phyloP scores from a whole-genome alignment of 169 alveolate genomes.

The Ichthyophthirius multifiliis region DNA sequence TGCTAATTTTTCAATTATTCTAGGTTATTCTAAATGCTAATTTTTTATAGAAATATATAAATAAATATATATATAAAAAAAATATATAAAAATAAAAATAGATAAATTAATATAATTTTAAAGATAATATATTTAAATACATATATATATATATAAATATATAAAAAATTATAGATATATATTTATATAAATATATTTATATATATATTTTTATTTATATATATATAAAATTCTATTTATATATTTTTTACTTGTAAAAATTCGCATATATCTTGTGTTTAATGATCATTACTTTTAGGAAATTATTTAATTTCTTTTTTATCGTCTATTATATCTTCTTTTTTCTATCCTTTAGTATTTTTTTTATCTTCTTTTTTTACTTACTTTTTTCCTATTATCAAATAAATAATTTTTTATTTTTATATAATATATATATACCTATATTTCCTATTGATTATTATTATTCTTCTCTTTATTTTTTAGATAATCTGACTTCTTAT shows the following conservation, averaged over 20 bases:
- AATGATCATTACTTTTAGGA: conserved; percentile 69
- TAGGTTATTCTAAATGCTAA: conserved; percentile 65
- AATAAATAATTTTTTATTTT: not conserved
- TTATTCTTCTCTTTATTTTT: conserved; percentile 54
- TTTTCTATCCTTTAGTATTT: conserved; percentile 54
- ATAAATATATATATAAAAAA: too few species aligned
- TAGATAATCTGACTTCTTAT: conserved; percentile 49
- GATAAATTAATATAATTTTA: too few species aligned
- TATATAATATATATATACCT: not conserved
- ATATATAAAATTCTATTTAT: not conserved
- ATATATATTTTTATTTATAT: not conserved
- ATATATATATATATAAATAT: too few species aligned
- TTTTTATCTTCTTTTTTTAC: conserved; percentile 46
- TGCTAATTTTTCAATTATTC: conserved; percentile 55
- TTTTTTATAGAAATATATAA: too few species aligned
- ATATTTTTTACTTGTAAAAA: conserved; percentile 45
- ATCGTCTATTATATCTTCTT: conserved; percentile 59
- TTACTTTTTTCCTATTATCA: not conserved
- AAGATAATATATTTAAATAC: too few species aligned
- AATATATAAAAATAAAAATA: too few species aligned
- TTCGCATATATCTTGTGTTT: conserved; percentile 61
- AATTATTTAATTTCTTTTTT: conserved; percentile 42
- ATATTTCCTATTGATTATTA: conserved; percentile 61
- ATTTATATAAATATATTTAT: too few species aligned
- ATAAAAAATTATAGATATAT: too few species aligned